phyloP scores from a whole-genome alignment of 164 flowering plant species.

The Berberis vulgaris region DNA sequence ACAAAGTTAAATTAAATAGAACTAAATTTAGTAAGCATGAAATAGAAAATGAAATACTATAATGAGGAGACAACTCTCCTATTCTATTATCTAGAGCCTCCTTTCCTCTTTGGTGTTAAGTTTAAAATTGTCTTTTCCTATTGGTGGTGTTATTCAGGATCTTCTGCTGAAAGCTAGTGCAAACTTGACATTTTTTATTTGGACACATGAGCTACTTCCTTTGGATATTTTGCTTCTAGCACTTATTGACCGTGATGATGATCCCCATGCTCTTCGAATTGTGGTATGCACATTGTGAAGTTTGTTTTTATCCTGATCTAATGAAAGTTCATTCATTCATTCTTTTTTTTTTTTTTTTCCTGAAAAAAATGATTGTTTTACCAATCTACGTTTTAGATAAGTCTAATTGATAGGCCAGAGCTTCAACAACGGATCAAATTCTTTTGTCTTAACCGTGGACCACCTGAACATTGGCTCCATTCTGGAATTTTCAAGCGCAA shows the following conservation, averaged over 20 bases:
- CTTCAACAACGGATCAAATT: constrained; percentile 75
- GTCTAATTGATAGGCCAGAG: constrained; percentile 80
- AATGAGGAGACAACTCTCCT: too few species aligned
- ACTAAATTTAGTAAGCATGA: too few species aligned
- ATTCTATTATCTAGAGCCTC: not conserved
- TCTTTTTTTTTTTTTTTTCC: not conserved
- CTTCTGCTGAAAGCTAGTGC: constrained; percentile 60
- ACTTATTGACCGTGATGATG: constrained; percentile 95
- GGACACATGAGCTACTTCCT: constrained; percentile 94
- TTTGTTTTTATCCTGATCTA: not conserved
- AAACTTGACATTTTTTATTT: constrained; percentile 68
- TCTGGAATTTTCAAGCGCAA: constrained; percentile 64
- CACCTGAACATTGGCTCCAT: constrained; percentile 81
- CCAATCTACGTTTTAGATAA: constrained; percentile 41
- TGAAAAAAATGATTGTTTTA: not conserved
- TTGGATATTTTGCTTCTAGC: constrained; percentile 89
- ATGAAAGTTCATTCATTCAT: not conserved
- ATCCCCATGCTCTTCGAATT: constrained; percentile 81
- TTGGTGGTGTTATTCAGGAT: constrained; percentile 41
- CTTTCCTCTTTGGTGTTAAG: not conserved
- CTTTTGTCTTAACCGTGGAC: constrained; percentile 61
- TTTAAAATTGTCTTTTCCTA: not conserved
- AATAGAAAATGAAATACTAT: too few species aligned
- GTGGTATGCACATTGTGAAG: constrained; percentile 47
- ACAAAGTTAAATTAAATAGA: too few species aligned